Base-by-base conservation (phyloP, 2,329 filamentous ascomycete species). In the Aspergillus jensenii region DNA sequence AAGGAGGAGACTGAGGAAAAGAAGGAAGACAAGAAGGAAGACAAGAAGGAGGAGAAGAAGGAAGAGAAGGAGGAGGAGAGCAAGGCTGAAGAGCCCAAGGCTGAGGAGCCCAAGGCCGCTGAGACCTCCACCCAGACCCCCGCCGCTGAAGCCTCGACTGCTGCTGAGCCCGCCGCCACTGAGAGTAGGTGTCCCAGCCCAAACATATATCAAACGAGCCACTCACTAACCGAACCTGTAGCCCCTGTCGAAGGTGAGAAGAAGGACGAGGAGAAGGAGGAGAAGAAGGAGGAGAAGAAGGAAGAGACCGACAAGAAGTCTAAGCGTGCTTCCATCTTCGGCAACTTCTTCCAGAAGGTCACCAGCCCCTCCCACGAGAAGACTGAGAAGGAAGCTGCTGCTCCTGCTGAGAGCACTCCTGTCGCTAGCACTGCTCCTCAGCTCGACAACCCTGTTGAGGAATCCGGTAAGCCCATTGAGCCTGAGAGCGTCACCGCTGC, bases 261-360 rank as follows among this genome's bases (percentile, higher is more conserved):
- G 55, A 60, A 62, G 57, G 59, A 62, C 37, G 64, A 66, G 46
- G 37, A 62, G 44, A 59, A 63, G 58, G 59, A 62, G 39, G 64
- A 67, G 43, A 61, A 69, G 58, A 62, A 62, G 52, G 64, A 68
- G 54, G 66, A 71, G 55, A 67, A 71, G 58, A 64, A 64, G 67
- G 78, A 78, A 58, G 70, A 74, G 44, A 74, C 73, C 58, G 69
- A 78, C 58, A 68, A 74, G 41, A 85, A 87, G 77, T 65, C 78
- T 77, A 96, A 96, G 90, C 90, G 91, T 76, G 87, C 87, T 77
- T 95, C 90, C 65, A 88, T 93, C 70, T 96, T 96, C 78, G 86
- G 86, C 68, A 87, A 86, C 70, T 87, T 90, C 73, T 84, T 83
- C 77, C 89, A 91, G 84, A 93, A 93, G 83, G 74, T 79, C 50